These are phyloP conservation scores for Calvatia gigantea DNA, from an alignment of 768 basidiomycete genomes.

Conservation along the genomic window DNA sequence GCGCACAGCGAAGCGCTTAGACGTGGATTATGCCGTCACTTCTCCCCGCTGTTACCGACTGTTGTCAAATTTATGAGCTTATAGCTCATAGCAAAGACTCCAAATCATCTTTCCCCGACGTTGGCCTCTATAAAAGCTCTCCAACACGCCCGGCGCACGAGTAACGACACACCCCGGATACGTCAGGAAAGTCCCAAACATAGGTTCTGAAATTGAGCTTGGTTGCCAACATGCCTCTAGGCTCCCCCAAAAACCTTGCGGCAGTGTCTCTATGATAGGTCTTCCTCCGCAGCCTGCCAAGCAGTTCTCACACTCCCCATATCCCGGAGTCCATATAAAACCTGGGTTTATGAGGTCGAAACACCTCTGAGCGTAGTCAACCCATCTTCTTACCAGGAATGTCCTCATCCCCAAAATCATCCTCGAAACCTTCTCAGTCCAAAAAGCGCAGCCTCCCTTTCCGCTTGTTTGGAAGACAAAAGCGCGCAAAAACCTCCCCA, in stretches of 20 bases:
- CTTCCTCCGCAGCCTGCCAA: no score
- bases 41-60: background rate
- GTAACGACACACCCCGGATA: background rate
- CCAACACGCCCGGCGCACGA: background rate
- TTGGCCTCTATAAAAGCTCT: background rate
- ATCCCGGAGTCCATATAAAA: no score
- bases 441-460: background rate
- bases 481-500: background rate
- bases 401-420: no score
- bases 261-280: no score
- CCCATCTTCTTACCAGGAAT: no score
- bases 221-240: no score
- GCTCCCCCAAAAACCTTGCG: no score
- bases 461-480: background rate
- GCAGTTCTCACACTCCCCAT: no score
- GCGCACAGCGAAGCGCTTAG: no score
- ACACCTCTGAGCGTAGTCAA: no score
- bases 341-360: no score
- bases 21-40: background rate
- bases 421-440: background rate
- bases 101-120: background rate
- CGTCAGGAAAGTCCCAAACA: background rate
- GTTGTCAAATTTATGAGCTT: background rate
- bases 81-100: background rate
- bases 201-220: no score